Evolutionary conservation across 345 rosid species (phyloP).

Genomic region (Populus euphratica): DNA sequence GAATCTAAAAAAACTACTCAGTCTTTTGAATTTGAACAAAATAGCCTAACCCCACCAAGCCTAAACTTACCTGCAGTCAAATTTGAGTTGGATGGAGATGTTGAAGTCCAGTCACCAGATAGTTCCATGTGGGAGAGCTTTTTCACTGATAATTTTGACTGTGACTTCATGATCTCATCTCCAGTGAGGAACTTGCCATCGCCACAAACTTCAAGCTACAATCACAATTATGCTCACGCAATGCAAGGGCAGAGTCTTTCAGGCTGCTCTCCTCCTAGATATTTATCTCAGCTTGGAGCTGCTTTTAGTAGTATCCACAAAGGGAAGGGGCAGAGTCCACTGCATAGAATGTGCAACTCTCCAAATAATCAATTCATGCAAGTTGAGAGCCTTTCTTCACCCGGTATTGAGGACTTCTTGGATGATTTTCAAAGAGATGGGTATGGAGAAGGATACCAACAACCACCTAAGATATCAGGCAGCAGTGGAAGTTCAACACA

Average conservation of each 20-base stretch:
- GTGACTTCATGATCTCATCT: constrained; percentile 62
- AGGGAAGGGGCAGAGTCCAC: constrained; percentile 45
- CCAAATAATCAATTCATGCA: constrained; percentile 50
- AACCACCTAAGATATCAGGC: constrained; percentile 24
- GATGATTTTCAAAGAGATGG: constrained; percentile 46
- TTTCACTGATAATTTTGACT: constrained; percentile 51
- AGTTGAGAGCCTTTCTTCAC: constrained; percentile 42
- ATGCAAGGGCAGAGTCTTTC: constrained; percentile 43
- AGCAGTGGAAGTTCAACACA: constrained; percentile 15
- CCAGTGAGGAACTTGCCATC: constrained; percentile 48
- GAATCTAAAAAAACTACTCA: constrained; percentile 25
- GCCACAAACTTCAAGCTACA: constrained; percentile 25
- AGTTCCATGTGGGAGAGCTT: constrained; percentile 54
- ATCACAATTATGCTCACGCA: constrained; percentile 16
- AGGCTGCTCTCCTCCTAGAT: constrained; percentile 45
- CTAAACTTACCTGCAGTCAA: constrained; percentile 46
- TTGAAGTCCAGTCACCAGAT: constrained; percentile 56
- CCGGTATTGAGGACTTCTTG: constrained; percentile 48
- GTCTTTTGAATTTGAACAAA: constrained; percentile 38
- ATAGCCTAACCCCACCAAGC: constrained; percentile 43
- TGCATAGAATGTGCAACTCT: constrained; percentile 43
- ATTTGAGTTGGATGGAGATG: constrained; percentile 47
- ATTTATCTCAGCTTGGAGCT: constrained; percentile 33
- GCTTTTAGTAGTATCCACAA: constrained; percentile 18
- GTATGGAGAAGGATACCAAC: constrained; percentile 11